Base-by-base conservation (phyloP, 1,284 basidiomycete genomes). In the Sporisorium iseilematis-ciliati region DNA sequence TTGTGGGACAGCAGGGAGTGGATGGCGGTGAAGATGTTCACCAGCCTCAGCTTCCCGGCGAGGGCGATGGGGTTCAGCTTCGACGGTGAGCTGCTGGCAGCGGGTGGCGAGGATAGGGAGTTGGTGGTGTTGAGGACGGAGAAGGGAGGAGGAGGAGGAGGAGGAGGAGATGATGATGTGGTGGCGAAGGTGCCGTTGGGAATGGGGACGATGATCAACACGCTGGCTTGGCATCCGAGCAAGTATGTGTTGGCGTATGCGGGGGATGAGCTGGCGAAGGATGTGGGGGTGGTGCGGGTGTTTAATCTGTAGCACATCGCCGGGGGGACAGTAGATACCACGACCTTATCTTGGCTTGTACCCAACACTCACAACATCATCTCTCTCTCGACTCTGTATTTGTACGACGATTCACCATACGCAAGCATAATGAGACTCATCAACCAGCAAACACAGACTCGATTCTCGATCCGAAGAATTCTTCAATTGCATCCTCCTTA, bases 21-120 rank as follows among this genome's bases (percentile, higher is more conserved):
- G 69, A 64, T 56, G 29, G 57, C 50, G 0, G 29, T 59, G 8
- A 75, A 70, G 14, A 75, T 82, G 65, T 48, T 76, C 21, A 70
- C 75, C 20, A 48, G 45, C 10, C 65, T 79, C 10, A 40, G 64
- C 2, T 77, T 70, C 43, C 79, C 81, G 0, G 65, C 80, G 1
- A 61, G 82, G 16, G 62, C 73, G 7, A 77, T 84, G 20, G 68
- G 68, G 2, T 84, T 84, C 50, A 80, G 78, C 11, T 74, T 70
- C 54, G 82, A 84, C 21, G 82, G 82, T 2, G 82, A 84, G 46
- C 67, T 83, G 25, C 49, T 84, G 0, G 82, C 82, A 0, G 68
- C 70, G 0, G 80, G 77, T 21, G 82, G 82, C 1, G 82, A 84
- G 52, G 82, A 84, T 48, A 20, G 35, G 16, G 35, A 56, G 2